These are phyloP conservation scores for Fusarium torulosum DNA, from an alignment of 2,329 filamentous ascomycete genomes.

Conservation along the genomic window DNA sequence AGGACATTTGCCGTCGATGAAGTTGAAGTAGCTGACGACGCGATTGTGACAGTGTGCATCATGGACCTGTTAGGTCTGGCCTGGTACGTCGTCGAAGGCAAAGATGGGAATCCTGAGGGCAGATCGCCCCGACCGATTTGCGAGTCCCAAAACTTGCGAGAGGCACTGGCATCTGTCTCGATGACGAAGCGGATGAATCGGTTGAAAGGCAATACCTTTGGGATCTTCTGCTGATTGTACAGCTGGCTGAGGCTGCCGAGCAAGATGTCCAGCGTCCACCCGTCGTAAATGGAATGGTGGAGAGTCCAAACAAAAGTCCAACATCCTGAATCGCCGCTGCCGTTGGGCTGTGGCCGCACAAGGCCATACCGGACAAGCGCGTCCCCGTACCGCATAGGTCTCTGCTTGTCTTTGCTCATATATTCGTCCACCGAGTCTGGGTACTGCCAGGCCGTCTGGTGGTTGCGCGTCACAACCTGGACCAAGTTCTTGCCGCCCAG, in stretches of 20 bases:
- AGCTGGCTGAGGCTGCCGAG: slow-evolving; percentile 15
- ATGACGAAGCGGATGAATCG: slow-evolving; percentile 12
- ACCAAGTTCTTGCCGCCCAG: slow-evolving; percentile 7
- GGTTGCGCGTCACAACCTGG: slow-evolving; percentile 13
- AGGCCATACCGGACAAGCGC: slow-evolving; percentile 11
- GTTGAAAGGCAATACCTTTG: slow-evolving; percentile 16
- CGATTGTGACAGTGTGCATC: slow-evolving; percentile 5
- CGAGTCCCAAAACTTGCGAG: slow-evolving; percentile 13
- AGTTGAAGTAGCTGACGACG: slow-evolving; percentile 12
- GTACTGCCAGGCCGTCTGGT: slow-evolving; percentile 11
- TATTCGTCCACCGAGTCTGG: slow-evolving; percentile 14
- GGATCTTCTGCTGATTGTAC: slow-evolving; percentile 14
- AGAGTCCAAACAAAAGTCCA: slow-evolving; percentile 16
- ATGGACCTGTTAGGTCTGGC: slow-evolving; percentile 15
- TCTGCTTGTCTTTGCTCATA: slow-evolving; percentile 12
- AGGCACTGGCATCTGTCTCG: slow-evolving; percentile 16
- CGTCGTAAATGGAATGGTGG: slow-evolving; percentile 14
- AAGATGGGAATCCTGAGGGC: slow-evolving; percentile 16
- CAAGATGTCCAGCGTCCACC: slow-evolving; percentile 15
- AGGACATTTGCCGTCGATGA: slow-evolving; percentile 15
- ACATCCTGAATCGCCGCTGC: slow-evolving; percentile 10
- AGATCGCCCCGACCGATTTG: slow-evolving; percentile 14
- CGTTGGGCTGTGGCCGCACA: slow-evolving; percentile 9
- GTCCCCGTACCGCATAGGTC: slow-evolving; percentile 15
- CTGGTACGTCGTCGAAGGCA: slow-evolving; percentile 13